Percentiles rank a stretch among this genome's conserved stretches.
phyloP scores from a whole-genome alignment of 441 rosid species.

The Bruguiera hainesii region DNA sequence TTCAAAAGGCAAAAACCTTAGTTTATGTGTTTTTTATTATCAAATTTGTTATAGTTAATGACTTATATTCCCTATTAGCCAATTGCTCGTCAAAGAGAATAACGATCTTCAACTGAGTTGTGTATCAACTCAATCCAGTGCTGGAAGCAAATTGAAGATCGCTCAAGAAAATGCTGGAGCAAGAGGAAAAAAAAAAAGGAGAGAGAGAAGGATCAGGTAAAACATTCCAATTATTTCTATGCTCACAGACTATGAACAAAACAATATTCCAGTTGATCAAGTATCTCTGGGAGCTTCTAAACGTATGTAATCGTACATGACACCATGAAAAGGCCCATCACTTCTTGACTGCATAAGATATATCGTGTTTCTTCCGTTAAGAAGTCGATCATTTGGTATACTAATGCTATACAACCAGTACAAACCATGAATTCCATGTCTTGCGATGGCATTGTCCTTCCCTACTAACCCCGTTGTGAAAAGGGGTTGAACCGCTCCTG shows the following conservation, averaged over 20 bases:
- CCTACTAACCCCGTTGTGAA: slow-evolving; percentile 52
- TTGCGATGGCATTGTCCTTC: slow-evolving; percentile 54
- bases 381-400: slow-evolving; percentile 26
- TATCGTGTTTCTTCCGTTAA: slow-evolving; percentile 38
- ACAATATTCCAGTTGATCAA: neutral
- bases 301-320: slow-evolving; percentile 90
- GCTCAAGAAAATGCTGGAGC: too few species aligned
- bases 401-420: slow-evolving; percentile 41
- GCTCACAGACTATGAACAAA: neutral
- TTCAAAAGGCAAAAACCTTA: too few species aligned
- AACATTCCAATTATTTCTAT: too few species aligned
- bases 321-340: slow-evolving; percentile 58
- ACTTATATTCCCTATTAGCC: too few species aligned
- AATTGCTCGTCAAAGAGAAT: too few species aligned
- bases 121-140: too few species aligned
- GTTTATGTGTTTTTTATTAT: too few species aligned
- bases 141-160: too few species aligned
- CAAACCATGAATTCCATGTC: slow-evolving; percentile 59
- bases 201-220: too few species aligned
- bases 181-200: too few species aligned
- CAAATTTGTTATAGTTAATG: too few species aligned
- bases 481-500: slow-evolving; percentile 22
- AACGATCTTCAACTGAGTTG: too few species aligned
- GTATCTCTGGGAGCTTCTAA: slow-evolving; percentile 49
- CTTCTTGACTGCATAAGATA: slow-evolving; percentile 69